These are phyloP conservation scores for Suillus subaureus DNA, from an alignment of 768 basidiomycete genomes.

Conservation along the genomic window DNA sequence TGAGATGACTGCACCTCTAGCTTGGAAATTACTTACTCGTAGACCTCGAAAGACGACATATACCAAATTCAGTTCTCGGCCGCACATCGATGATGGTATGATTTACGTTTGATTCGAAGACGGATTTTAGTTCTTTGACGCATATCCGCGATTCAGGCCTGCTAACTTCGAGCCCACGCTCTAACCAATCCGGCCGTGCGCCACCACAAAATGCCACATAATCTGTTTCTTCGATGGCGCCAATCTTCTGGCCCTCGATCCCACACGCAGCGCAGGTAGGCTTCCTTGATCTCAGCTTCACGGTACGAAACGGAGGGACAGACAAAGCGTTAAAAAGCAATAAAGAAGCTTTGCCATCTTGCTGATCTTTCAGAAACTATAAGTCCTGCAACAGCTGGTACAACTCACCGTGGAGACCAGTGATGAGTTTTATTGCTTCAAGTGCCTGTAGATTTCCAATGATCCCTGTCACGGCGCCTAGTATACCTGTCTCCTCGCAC, in stretches of 20 bases:
- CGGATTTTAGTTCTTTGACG: slow-evolving; percentile 50
- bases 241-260: slow-evolving; percentile 41
- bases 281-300: slow-evolving; percentile 78
- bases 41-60: slow-evolving; percentile 78
- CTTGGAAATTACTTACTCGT: slow-evolving; percentile 52
- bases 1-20: slow-evolving; percentile 6
- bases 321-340: slow-evolving; percentile 76
- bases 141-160: slow-evolving; percentile 43
- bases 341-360: slow-evolving; percentile 65
- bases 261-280: slow-evolving; percentile 80
- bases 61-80: slow-evolving; percentile 77
- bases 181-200: slow-evolving; percentile 63
- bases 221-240: slow-evolving; percentile 58
- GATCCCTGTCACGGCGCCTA: slow-evolving; percentile 87
- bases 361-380: slow-evolving; percentile 10
- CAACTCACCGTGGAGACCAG: slow-evolving; percentile 62
- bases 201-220: slow-evolving; percentile 91
- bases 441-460: slow-evolving; percentile 90
- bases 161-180: slow-evolving; percentile 49
- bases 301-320: slow-evolving; percentile 71
- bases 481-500: slow-evolving; percentile 87
- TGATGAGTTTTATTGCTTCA: slow-evolving; percentile 81
- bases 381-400: not conserved
- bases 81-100: slow-evolving; percentile 75
- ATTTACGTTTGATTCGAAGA: slow-evolving; percentile 34